A percentile compares a stretch with the other conserved stretches of the same genome.
phyloP scores from a whole-genome alignment of 352 stramenopile genomes.

The Globisporangium middletonii region DNA sequence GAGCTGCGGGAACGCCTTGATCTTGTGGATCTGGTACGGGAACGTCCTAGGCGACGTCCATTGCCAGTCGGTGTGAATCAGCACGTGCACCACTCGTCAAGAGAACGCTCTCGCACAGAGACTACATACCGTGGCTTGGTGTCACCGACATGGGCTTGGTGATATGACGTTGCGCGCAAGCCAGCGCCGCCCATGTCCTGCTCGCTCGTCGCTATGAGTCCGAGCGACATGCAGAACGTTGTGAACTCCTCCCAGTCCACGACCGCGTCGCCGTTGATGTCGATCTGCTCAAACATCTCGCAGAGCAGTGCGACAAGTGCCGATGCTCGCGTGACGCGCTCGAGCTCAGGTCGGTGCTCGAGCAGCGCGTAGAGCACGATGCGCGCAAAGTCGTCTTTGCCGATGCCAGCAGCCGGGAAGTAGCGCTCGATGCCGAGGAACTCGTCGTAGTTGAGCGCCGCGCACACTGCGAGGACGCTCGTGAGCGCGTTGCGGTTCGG shows the following conservation, averaged over 20 bases:
- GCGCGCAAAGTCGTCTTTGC: constrained; percentile 44
- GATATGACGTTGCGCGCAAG: constrained; percentile 10
- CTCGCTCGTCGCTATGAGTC: constrained; percentile 42
- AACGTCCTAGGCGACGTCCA: constrained; percentile 27
- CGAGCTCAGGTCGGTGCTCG: constrained; percentile 31
- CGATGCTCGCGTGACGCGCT: constrained; percentile 21
- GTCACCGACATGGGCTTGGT: constrained; percentile 10
- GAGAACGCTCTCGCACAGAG: not conserved
- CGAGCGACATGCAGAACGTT: constrained; percentile 66
- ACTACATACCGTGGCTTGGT: constrained; percentile 5
- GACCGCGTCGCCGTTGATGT: constrained; percentile 72
- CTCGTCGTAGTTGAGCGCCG: constrained; percentile 47
- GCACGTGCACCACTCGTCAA: not conserved
- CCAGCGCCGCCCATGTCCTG: constrained; percentile 9
- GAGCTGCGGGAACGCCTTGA: constrained; percentile 39
- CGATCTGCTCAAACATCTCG: constrained; percentile 80
- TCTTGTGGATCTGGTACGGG: constrained; percentile 54
- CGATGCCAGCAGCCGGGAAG: constrained; percentile 33
- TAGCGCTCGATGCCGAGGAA: constrained; percentile 49
- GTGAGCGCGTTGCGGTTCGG: constrained; percentile 53
- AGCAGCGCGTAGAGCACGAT: constrained; percentile 46
- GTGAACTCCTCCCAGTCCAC: constrained; percentile 88
- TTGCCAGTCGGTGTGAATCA: too few relatives aligned
- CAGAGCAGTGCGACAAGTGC: constrained; percentile 44
- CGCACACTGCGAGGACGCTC: constrained; percentile 53